Conservation (phyloP, 2,329 filamentous ascomycete species). For the Passalora sequoiae region DNA sequence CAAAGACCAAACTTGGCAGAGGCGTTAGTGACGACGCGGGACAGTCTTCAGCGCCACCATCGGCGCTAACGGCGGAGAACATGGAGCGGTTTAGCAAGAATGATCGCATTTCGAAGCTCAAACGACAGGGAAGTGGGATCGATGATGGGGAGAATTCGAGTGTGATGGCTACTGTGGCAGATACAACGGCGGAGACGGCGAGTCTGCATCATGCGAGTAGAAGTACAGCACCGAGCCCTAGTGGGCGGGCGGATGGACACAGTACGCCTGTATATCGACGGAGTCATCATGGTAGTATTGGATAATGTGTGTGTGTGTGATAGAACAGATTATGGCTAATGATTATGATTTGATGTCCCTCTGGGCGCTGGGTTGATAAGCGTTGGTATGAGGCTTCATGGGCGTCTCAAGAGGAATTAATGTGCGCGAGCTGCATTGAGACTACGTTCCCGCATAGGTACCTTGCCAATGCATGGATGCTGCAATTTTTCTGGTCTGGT, state of each 20-base stretch:
- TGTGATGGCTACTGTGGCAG: slow-evolving; percentile 16
- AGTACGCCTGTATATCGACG: neutral
- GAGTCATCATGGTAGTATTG: neutral
- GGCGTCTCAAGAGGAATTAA: no score
- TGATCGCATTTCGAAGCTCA: slow-evolving; percentile 1
- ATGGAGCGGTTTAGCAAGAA: slow-evolving; percentile 25
- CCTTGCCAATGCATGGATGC: no score
- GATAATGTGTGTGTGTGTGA: no score
- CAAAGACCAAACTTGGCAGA: slow-evolving; percentile 27
- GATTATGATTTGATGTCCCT: no score
- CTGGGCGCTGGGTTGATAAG: no score
- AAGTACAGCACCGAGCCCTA: slow-evolving; percentile 2
- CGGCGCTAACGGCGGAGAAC: slow-evolving; percentile 25
- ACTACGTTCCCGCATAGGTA: no score
- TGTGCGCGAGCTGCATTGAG: no score
- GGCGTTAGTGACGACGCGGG: slow-evolving; percentile 16
- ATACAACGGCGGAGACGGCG: slow-evolving; percentile 7
- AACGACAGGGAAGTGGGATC: neutral
- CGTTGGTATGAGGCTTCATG: no score
- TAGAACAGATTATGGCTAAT: no score
- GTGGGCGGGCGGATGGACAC: neutral
- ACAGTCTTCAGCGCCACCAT: slow-evolving; percentile 2
- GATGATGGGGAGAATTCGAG: slow-evolving; percentile 16
- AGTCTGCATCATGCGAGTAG: neutral
- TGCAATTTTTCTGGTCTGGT: no score